Evolutionary conservation across 345 rosid genomes (phyloP).

Genomic region (Litchi chinensis): DNA sequence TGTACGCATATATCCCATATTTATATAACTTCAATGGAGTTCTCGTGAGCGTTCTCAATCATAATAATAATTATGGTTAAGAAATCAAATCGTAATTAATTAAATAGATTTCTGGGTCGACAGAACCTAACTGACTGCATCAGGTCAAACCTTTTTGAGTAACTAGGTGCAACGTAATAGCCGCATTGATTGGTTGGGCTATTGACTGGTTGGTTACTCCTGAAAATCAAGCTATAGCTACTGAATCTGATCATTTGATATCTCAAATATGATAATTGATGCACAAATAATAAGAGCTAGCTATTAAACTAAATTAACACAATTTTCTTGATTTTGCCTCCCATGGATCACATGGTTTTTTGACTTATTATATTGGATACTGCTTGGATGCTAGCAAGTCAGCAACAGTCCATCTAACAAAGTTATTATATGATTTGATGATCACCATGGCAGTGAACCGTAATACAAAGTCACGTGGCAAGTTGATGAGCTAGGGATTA

Average conservation of each 20-base stretch:
- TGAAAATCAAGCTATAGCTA: neutral
- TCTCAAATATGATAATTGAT: neutral
- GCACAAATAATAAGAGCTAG: neutral
- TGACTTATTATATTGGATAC: neutral
- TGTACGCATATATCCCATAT: no score
- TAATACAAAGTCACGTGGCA: conserved; percentile 26
- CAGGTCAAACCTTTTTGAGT: conserved; percentile 4
- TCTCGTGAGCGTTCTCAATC: neutral
- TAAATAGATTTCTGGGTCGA: neutral
- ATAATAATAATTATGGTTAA: neutral
- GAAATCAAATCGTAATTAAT: neutral
- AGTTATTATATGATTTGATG: neutral
- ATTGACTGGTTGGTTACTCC: no score
- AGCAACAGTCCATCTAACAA: neutral
- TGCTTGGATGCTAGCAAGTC: neutral
- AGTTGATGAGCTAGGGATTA: neutral
- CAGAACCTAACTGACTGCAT: neutral
- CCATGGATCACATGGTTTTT: neutral
- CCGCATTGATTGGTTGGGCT: neutral
- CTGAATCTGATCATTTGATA: conserved; percentile 1
- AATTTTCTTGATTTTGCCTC: neutral
- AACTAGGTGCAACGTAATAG: neutral
- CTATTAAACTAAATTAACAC: neutral
- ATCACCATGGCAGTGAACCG: neutral
- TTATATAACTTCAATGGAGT: no score